These are phyloP conservation scores for Pseudoneurospora amorphoporcata DNA, from an alignment of 495 filamentous ascomycete genomes.

Conservation along the genomic window DNA sequence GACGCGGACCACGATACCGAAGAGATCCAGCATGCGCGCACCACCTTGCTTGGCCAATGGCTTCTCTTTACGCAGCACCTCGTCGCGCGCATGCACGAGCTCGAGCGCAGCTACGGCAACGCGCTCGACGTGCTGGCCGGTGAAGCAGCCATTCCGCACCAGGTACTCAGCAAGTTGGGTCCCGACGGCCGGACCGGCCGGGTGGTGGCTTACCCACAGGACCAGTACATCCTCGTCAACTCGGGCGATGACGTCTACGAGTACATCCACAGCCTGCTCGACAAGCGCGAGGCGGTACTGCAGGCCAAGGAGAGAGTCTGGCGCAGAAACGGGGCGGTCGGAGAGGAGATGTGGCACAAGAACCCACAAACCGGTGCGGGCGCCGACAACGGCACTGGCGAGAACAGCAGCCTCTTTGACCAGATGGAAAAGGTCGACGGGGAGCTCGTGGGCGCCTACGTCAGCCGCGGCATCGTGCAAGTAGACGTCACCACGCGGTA, in stretches of 20 bases:
- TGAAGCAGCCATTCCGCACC: slow-evolving; percentile 37
- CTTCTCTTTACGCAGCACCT: slow-evolving; percentile 38
- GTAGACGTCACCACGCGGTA: slow-evolving; percentile 36
- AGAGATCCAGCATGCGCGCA: slow-evolving; percentile 24
- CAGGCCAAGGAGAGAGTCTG: slow-evolving; percentile 18
- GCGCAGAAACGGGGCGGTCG: slow-evolving; percentile 18
- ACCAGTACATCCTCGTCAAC: slow-evolving; percentile 42
- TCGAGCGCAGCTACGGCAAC: slow-evolving; percentile 39
- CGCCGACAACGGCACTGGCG: not conserved
- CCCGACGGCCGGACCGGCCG: slow-evolving; percentile 29
- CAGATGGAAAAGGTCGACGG: not conserved
- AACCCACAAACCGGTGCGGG: not conserved
- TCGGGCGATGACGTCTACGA: slow-evolving; percentile 37
- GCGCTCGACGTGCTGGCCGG: slow-evolving; percentile 34
- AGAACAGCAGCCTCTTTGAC: not conserved
- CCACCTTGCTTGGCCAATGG: slow-evolving; percentile 40
- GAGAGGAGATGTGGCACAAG: slow-evolving; percentile 18
- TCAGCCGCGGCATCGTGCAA: slow-evolving; percentile 29
- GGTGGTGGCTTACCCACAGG: slow-evolving; percentile 38
- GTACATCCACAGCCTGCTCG: slow-evolving; percentile 34
- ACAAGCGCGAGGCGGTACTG: slow-evolving; percentile 27
- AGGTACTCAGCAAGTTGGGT: slow-evolving; percentile 23
- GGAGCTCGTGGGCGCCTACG: slow-evolving; percentile 9
- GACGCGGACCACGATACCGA: slow-evolving; percentile 18
- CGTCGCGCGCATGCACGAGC: slow-evolving; percentile 37